A percentile compares a stretch with the other conserved stretches of the same genome.
These are phyloP conservation scores for Trametes polyzona DNA, from an alignment of 1,284 basidiomycete species.

Conservation along the genomic window DNA sequence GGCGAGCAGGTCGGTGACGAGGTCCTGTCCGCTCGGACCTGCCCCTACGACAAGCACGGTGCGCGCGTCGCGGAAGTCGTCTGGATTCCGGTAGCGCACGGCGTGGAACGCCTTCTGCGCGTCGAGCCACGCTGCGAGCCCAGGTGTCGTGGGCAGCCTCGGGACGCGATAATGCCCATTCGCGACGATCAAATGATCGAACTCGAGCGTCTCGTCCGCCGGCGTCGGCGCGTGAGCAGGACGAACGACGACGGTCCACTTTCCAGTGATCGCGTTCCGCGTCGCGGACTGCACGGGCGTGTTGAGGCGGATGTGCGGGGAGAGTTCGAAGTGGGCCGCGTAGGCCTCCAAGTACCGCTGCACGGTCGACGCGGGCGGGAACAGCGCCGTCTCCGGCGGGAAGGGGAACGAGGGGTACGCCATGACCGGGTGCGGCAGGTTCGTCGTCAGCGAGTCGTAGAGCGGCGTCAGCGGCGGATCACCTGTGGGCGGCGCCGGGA, in stretches of 20 bases:
- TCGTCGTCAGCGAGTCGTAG: constrained; percentile 77
- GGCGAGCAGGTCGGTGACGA: constrained; percentile 57
- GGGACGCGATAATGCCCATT: constrained; percentile 76
- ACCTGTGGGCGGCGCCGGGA: constrained; percentile 51
- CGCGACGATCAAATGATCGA: constrained; percentile 68
- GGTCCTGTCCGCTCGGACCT: constrained; percentile 72
- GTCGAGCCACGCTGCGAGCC: constrained; percentile 60
- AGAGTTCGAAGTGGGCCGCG: constrained; percentile 59
- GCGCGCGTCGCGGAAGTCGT: constrained; percentile 40
- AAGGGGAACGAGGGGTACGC: constrained; percentile 62
- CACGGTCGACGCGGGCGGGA: constrained; percentile 60
- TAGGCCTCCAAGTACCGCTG: constrained; percentile 64
- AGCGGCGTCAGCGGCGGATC: constrained; percentile 67
- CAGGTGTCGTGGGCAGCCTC: constrained; percentile 59
- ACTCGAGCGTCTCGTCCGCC: constrained; percentile 39
- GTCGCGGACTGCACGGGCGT: constrained; percentile 49
- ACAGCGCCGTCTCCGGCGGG: constrained; percentile 71
- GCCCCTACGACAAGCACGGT: constrained; percentile 70
- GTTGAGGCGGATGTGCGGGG: constrained; percentile 56
- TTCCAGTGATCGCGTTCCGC: constrained; percentile 38
- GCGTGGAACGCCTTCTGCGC: constrained; percentile 60
- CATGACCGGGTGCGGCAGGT: constrained; percentile 78
- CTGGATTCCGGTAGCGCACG: constrained; percentile 65
- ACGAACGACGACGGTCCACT: constrained; percentile 50
- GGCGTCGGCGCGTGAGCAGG: not conserved